Evolutionary conservation across 352 stramenopile genomes (phyloP).

Genomic region (Phytophthora hybrid): DNA sequence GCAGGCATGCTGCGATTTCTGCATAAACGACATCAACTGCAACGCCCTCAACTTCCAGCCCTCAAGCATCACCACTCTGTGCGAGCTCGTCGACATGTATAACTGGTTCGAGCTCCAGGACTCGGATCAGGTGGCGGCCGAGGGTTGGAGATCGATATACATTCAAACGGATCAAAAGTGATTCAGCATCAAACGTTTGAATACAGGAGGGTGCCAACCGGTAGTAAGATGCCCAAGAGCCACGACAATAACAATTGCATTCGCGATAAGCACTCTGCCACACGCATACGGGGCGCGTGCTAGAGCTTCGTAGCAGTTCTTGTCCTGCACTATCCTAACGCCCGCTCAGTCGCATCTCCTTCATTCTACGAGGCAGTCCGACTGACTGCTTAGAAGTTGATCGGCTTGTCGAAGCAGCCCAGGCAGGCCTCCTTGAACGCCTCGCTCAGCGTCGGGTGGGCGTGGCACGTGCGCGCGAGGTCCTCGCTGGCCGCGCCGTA

Average conservation of each 20-base stretch:
- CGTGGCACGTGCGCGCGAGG: constrained; percentile 99
- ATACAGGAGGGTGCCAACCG: no score
- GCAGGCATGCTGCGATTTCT: no score
- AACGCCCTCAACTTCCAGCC: no score
- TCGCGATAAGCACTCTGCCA: constrained; percentile 27
- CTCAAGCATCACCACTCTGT: no score
- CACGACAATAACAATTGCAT: constrained; percentile 42
- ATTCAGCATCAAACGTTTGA: no score
- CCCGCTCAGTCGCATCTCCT: constrained; percentile 6
- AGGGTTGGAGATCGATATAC: no score
- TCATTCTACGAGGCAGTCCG: constrained; percentile 18
- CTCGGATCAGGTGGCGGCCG: no score
- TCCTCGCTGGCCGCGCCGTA: constrained; percentile 99
- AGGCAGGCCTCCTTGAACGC: constrained; percentile 99
- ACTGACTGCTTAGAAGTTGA: constrained; percentile 96
- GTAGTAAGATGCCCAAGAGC: constrained; percentile 14
- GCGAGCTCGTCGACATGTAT: no score
- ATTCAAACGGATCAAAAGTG: no score
- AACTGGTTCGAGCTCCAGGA: no score
- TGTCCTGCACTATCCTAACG: constrained; percentile 21
- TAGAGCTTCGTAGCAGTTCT: constrained; percentile 6
- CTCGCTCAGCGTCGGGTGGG: constrained; percentile 98
- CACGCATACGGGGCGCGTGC: neutral
- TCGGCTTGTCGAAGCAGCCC: constrained; percentile 98
- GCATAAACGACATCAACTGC: no score